These are phyloP conservation scores for Thoreauomyces humboldtii DNA, from an alignment of 192 early-diverging fungal genomes.

Conservation along the genomic window DNA sequence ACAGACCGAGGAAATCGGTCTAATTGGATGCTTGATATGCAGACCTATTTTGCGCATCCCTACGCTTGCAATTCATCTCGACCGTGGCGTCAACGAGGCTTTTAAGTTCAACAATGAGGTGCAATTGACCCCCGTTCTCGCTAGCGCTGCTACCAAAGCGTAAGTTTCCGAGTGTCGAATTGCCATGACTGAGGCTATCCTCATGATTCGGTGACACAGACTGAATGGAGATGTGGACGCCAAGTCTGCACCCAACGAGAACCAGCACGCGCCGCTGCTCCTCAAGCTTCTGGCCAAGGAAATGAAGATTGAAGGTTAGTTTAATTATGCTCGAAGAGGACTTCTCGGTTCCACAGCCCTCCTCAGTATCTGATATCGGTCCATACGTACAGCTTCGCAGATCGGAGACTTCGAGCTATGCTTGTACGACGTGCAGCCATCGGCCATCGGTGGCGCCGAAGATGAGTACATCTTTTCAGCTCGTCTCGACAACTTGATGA, in stretches of 20 bases:
- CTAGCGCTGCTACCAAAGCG: constrained; percentile 32
- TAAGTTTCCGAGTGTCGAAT: too few relatives aligned
- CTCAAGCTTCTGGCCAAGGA: constrained; percentile 76
- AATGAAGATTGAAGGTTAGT: constrained; percentile 59
- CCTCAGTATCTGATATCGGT: constrained; percentile 1
- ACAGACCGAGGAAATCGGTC: background rate
- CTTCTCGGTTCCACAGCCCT: background rate
- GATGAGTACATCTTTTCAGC: constrained; percentile 93
- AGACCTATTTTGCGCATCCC: constrained; percentile 91
- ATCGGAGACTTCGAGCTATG: constrained; percentile 97
- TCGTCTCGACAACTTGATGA: constrained; percentile 94
- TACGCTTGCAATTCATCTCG: constrained; percentile 94
- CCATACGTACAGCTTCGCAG: constrained; percentile 53
- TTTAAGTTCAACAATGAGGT: constrained; percentile 96
- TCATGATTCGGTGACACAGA: background rate
- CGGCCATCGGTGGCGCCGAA: constrained; percentile 84
- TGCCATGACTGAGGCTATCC: background rate
- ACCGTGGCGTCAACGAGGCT: constrained; percentile 69
- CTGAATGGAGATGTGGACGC: constrained; percentile 30
- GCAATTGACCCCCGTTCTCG: constrained; percentile 87
- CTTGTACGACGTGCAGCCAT: constrained; percentile 91
- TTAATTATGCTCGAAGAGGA: background rate
- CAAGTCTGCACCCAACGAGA: constrained; percentile 22
- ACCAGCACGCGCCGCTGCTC: constrained; percentile 80
- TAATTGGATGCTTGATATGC: background rate